Conservation (phyloP, 805 yeast species). For the Yarrowia bubula region DNA sequence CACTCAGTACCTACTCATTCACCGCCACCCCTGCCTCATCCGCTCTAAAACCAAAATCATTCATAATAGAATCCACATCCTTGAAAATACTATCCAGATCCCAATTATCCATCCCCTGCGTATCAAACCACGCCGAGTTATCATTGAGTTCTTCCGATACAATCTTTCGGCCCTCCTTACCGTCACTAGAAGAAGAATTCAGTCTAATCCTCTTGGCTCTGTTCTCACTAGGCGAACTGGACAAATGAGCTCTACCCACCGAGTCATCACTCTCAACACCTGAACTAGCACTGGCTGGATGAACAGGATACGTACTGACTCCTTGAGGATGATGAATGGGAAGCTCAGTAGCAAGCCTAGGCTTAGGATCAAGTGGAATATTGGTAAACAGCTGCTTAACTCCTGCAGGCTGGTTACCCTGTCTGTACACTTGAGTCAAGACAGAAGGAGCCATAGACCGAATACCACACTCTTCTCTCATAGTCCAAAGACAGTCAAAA, state of each 20-base stretch:
- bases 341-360: constrained; percentile 9
- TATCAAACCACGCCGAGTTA: constrained; percentile 18
- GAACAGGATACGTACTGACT: not conserved
- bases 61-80: constrained; percentile 83
- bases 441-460: constrained; percentile 40
- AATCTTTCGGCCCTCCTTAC: not conserved
- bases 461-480: constrained; percentile 87
- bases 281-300: not conserved
- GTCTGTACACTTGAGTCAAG: constrained; percentile 32
- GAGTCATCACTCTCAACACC: not conserved
- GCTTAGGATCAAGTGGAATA: constrained; percentile 25
- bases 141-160: constrained; percentile 1
- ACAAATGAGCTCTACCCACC: not conserved
- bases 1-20: no score
- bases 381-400: constrained; percentile 18
- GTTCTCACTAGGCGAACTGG: constrained; percentile 3
- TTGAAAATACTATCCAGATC: constrained; percentile 63
- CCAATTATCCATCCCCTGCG: constrained; percentile 32
- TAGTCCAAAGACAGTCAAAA: constrained; percentile 82
- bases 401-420: constrained; percentile 3
- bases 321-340: constrained; percentile 20
- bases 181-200: constrained; percentile 4
- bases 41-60: constrained; percentile 76
- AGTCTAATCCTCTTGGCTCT: constrained; percentile 14
- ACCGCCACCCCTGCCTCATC: constrained; percentile 14